Conservation (phyloP, 2,329 filamentous ascomycete genomes). For the Cryphonectria parasitica region DNA sequence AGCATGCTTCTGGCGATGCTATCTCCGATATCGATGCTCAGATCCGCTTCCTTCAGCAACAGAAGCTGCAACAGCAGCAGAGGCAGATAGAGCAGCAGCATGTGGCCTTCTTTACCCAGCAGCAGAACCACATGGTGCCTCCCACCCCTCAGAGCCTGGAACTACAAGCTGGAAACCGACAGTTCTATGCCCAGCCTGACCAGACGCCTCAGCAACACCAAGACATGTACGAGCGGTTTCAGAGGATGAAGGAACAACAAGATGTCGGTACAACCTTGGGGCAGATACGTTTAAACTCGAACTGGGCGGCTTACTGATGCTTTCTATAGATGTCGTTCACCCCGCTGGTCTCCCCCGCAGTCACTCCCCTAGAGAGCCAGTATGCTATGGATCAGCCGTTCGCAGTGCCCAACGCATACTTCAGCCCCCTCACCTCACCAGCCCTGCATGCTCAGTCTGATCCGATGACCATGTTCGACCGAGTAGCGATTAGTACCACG, state of each 20-base stretch:
- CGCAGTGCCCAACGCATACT: conserved; percentile 72
- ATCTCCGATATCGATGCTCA: conserved; percentile 67
- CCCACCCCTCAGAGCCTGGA: conserved; percentile 83
- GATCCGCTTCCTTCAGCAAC: conserved; percentile 67
- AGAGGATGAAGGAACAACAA: conserved; percentile 70
- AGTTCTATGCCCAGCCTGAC: conserved; percentile 60
- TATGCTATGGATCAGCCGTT: conserved; percentile 65
- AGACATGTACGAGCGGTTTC: conserved; percentile 68
- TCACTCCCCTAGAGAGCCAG: conserved; percentile 76
- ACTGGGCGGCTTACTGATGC: conserved; percentile 32
- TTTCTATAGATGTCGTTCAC: conserved; percentile 71
- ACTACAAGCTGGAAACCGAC: conserved; percentile 64
- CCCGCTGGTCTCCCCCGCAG: conserved; percentile 80
- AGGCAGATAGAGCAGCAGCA: conserved; percentile 62
- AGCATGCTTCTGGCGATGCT: conserved; percentile 52
- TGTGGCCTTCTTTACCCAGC: conserved; percentile 56
- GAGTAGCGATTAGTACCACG: conserved; percentile 42
- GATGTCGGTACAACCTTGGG: conserved; percentile 55
- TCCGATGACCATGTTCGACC: conserved; percentile 48
- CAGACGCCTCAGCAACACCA: conserved; percentile 56
- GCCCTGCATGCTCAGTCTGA: conserved; percentile 75
- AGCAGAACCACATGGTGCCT: conserved; percentile 66
- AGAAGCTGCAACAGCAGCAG: conserved; percentile 64
- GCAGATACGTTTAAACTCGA: neutral
- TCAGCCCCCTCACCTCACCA: conserved; percentile 82